Conservation (phyloP, 2,329 filamentous ascomycete genomes). For the Xylariaceae sp. region DNA sequence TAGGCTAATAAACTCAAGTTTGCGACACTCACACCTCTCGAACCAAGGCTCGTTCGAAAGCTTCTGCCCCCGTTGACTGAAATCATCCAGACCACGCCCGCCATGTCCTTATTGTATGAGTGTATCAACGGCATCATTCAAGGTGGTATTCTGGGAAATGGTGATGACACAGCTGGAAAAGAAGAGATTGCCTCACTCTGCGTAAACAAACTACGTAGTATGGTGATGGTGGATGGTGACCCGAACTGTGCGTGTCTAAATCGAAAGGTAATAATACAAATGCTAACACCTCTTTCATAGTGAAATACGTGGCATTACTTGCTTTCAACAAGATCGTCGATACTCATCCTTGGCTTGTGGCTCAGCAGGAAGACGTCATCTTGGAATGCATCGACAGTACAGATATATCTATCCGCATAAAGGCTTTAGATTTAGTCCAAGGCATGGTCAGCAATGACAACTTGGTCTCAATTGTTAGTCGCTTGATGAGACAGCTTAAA, state of each 20-base stretch:
- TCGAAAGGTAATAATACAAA: constrained; percentile 14
- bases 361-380: constrained; percentile 93
- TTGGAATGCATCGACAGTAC: constrained; percentile 93
- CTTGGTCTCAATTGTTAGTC: constrained; percentile 77
- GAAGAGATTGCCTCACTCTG: constrained; percentile 92
- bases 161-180: constrained; percentile 74
- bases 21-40: constrained; percentile 87
- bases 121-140: constrained; percentile 99
- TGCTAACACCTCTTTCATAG: constrained; percentile 40
- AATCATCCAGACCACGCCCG: constrained; percentile 89
- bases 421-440: constrained; percentile 86
- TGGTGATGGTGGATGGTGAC: constrained; percentile 91
- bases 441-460: constrained; percentile 93
- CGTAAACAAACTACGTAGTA: constrained; percentile 87
- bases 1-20: constrained; percentile 57
- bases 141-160: constrained; percentile 84
- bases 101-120: constrained; percentile 97
- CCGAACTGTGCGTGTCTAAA: constrained; percentile 70
- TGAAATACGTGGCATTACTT: constrained; percentile 95
- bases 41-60: constrained; percentile 88
- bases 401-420: constrained; percentile 92
- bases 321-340: constrained; percentile 93
- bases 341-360: constrained; percentile 84
- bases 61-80: constrained; percentile 85
- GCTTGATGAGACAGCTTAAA: constrained; percentile 83